Evolutionary conservation across 2,329 filamentous ascomycete genomes (phyloP), one percentile per base, ranked within the genome.

Genomic region (Hypoxylon sp.): DNA sequence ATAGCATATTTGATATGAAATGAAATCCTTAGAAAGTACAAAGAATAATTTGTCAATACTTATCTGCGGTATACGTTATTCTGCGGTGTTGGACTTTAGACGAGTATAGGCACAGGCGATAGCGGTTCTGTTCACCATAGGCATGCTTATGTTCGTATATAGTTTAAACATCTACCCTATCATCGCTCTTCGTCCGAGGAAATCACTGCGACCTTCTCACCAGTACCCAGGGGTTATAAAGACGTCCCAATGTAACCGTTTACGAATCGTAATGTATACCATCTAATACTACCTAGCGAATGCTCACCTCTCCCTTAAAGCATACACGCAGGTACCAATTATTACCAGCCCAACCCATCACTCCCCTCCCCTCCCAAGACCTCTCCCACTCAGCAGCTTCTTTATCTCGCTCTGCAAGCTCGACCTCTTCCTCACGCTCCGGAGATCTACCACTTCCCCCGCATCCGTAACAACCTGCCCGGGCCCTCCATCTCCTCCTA

Each of bases 351-450:
- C 40, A n/a, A 11, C 61, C 33, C 13, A 14, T 33, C 30, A 20
- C n/a, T 44, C 50, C 30, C 42, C 49, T 30, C 42, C 53, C 54
- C 42, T 54, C 31, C 51, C 58, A 31, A 48, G 8, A 11, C 44
- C 40, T 33, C 62, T 50, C 7, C 65, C 66, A 1, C 59, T 48
- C 20, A 73, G 56, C 11, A 72, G 20, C 46, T 48, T 72, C 71
- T 62, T 70, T 17, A 72, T 46, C 69, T 73, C 71, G 11, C 17
- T 44, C 67, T 70, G 69, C 51, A 73, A 44, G 10, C 64, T 64
- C 1, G 66, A 66, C 54, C 62, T 57, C 54, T 70, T 73, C 54
- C 69, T 46, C 58, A 61, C 17, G 14, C 59, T 65, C 46, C 64
- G 11, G 10, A 42, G 37, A 60, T 67, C 62, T 37, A 68, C 53